phyloP scores from a whole-genome alignment of 305 asterid genomes.

The Solanum chacoense region DNA sequence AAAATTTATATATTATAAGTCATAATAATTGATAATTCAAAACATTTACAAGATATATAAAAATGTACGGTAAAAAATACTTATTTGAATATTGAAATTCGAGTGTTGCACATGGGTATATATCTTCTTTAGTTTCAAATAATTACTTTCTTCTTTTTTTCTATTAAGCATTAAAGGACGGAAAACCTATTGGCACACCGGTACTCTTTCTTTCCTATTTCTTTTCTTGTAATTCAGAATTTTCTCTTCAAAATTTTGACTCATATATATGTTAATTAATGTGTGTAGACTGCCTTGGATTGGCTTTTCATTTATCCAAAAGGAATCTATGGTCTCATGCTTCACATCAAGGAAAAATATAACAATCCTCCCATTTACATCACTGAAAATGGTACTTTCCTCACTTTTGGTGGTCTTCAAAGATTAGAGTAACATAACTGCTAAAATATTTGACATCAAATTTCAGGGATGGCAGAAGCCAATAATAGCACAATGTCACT shows the following conservation, averaged over 20 bases:
- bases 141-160: background rate
- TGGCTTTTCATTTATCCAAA: conserved; percentile 10
- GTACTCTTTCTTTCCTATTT: background rate
- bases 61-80: too few relatives aligned
- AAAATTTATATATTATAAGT: background rate
- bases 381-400: conserved; percentile 9
- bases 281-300: background rate
- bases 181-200: conserved; percentile 7
- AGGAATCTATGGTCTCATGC: conserved; percentile 6
- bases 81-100: background rate
- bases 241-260: background rate
- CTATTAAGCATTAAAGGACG: background rate
- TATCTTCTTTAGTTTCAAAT: background rate
- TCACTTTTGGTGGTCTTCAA: background rate
- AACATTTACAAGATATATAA: too few relatives aligned
- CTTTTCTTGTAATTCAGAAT: background rate
- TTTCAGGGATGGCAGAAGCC: conserved; percentile 26
- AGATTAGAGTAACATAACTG: background rate
- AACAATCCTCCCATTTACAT: conserved; percentile 6
- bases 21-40: too few relatives aligned
- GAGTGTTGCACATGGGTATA: background rate
- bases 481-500: conserved; percentile 17
- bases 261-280: background rate
- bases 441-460: background rate
- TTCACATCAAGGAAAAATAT: conserved; percentile 2